Conservation (phyloP, 202 grass and related monocot species). For the Zoysia matrella region DNA sequence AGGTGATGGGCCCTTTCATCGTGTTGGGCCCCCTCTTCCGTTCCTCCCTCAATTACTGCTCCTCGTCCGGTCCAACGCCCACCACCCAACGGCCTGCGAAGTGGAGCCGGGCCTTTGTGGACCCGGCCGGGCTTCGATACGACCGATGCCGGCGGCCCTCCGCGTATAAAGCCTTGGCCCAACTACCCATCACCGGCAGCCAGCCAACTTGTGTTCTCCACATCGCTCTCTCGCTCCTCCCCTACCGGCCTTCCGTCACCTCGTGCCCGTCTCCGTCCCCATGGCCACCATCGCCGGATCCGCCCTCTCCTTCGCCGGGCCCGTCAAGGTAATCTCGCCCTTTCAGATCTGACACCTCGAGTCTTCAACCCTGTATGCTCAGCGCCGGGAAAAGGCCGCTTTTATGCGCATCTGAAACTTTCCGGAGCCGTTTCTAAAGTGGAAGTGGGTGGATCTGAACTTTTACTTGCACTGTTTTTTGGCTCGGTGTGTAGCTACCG, state of each 20-base stretch:
- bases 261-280: neutral
- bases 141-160: neutral
- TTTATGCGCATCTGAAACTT: neutral
- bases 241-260: constrained; percentile 16
- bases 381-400: neutral
- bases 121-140: neutral
- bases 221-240: constrained; percentile 34
- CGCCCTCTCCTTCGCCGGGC: constrained; percentile 46
- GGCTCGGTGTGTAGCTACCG: neutral
- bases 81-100: neutral
- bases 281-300: constrained; percentile 62
- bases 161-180: neutral
- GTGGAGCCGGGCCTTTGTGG: neutral
- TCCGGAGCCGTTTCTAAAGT: neutral
- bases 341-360: constrained; percentile 1
- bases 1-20: no score
- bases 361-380: no score
- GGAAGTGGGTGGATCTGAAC: constrained; percentile 34
- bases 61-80: neutral
- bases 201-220: neutral
- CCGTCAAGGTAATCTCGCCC: constrained; percentile 49
- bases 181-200: neutral
- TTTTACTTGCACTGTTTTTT: neutral
- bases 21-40: neutral
- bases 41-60: neutral